Evolutionary conservation across 2,329 filamentous ascomycete species (phyloP).

Genomic region (Cytospora paraplurivora): DNA sequence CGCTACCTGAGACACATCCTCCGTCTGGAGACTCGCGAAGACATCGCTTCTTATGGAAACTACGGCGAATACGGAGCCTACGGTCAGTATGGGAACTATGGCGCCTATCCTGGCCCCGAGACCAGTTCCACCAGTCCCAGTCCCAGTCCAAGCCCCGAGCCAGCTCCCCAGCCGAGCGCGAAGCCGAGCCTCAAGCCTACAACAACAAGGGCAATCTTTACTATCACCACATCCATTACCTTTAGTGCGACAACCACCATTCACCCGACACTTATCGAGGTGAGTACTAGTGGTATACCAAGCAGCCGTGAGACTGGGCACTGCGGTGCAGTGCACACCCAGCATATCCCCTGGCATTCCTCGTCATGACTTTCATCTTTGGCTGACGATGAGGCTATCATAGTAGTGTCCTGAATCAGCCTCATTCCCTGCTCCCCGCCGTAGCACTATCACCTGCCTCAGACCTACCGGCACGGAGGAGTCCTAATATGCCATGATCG

Average conservation of each 20-base stretch:
- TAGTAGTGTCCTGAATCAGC: constrained; percentile 8
- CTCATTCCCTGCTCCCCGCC: background rate
- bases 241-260: background rate
- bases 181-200: background rate
- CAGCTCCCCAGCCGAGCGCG: background rate
- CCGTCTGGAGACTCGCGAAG: background rate
- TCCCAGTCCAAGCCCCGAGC: background rate
- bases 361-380: background rate
- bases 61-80: constrained; percentile 10
- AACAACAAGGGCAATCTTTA: constrained; percentile 3
- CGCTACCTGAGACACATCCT: background rate
- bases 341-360: background rate
- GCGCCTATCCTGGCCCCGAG: constrained; percentile 1
- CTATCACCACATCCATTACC: constrained; percentile 1
- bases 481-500: background rate
- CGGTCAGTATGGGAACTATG: constrained; percentile 14
- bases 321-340: background rate
- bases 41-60: background rate
- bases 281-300: background rate
- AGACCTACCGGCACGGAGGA: background rate
- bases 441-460: constrained; percentile 1
- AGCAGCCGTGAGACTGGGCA: background rate
- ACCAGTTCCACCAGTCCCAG: background rate
- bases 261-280: constrained; percentile 3
- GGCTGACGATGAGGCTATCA: background rate